Percentiles rank a stretch among this genome's conserved stretches.
These are phyloP conservation scores for Parafenestella ontariensis DNA, from an alignment of 2,329 filamentous ascomycete species.

Conservation along the genomic window DNA sequence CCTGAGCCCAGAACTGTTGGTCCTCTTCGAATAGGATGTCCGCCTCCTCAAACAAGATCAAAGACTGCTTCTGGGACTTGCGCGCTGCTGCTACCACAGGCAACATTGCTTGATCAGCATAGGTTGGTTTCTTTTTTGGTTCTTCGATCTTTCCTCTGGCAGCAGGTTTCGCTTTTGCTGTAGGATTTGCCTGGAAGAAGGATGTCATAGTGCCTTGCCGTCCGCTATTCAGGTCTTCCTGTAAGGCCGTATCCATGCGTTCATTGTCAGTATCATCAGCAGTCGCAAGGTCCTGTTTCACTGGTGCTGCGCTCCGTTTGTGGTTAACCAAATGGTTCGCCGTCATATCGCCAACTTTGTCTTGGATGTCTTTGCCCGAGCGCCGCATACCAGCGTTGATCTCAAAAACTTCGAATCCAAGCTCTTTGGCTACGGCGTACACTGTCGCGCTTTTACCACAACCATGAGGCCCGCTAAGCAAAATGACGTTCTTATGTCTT, in stretches of 20 bases:
- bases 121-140: constrained; percentile 18
- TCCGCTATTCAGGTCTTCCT: constrained; percentile 68
- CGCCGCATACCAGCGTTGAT: constrained; percentile 85
- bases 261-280: constrained; percentile 46
- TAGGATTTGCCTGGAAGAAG: constrained; percentile 70
- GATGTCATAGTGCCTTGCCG: constrained; percentile 80
- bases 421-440: constrained; percentile 88
- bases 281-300: constrained; percentile 10
- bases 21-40: constrained; percentile 96
- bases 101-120: constrained; percentile 30
- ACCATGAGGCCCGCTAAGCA: constrained; percentile 87
- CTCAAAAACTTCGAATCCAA: constrained; percentile 94
- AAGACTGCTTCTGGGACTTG: constrained; percentile 80
- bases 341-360: constrained; percentile 96
- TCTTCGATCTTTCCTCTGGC: constrained; percentile 18
- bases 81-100: constrained; percentile 38
- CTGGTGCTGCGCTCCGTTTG: constrained; percentile 40
- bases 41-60: constrained; percentile 93
- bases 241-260: constrained; percentile 54
- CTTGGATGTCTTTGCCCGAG: constrained; percentile 87
- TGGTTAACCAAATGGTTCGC: constrained; percentile 86
- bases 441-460: constrained; percentile 94
- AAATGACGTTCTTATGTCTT: constrained; percentile 71
- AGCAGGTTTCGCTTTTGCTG: constrained; percentile 34
- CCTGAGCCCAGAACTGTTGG: constrained; percentile 89